phyloP scores from a whole-genome alignment of 2,329 filamentous ascomycete species.

The Trichoderma citrinoviride region DNA sequence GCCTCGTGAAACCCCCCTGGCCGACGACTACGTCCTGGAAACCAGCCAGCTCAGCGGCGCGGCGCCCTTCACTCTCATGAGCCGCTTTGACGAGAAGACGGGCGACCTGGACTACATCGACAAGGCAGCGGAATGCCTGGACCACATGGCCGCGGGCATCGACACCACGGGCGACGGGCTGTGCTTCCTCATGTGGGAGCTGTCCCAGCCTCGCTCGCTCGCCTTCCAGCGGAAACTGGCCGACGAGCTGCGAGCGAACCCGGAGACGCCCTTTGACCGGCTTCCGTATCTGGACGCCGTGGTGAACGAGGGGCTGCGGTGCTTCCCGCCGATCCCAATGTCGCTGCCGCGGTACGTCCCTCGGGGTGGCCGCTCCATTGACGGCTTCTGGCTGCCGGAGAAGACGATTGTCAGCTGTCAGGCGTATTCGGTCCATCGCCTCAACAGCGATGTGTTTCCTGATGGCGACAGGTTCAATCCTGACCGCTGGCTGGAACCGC shows the following conservation, averaged over 20 bases:
- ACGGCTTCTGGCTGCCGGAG: conserved; percentile 53
- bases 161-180: conserved; percentile 69
- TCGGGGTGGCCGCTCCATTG: conserved; percentile 51
- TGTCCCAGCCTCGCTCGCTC: conserved; percentile 58
- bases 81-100: conserved; percentile 54
- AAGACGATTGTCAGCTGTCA: conserved; percentile 59
- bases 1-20: conserved; percentile 56
- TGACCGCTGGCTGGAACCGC: conserved; percentile 74
- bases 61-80: conserved; percentile 56
- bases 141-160: conserved; percentile 70
- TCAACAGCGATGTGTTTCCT: conserved; percentile 67
- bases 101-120: conserved; percentile 49
- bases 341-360: conserved; percentile 62
- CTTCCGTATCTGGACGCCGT: conserved; percentile 62
- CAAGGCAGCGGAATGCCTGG: conserved; percentile 65
- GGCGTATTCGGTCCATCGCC: conserved; percentile 58
- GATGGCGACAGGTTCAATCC: conserved; percentile 76
- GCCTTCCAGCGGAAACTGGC: conserved; percentile 52
- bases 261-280: conserved; percentile 44
- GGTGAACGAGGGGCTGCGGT: conserved; percentile 60
- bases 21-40: conserved; percentile 57
- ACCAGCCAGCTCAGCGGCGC: conserved; percentile 46
- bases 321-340: conserved; percentile 65
- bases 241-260: conserved; percentile 48
- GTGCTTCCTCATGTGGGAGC: conserved; percentile 69